Percentiles rank a stretch among this genome's conserved stretches.
Conservation (phyloP, 1,139 yeast genomes). For the Sugiyamaella sp. region DNA sequence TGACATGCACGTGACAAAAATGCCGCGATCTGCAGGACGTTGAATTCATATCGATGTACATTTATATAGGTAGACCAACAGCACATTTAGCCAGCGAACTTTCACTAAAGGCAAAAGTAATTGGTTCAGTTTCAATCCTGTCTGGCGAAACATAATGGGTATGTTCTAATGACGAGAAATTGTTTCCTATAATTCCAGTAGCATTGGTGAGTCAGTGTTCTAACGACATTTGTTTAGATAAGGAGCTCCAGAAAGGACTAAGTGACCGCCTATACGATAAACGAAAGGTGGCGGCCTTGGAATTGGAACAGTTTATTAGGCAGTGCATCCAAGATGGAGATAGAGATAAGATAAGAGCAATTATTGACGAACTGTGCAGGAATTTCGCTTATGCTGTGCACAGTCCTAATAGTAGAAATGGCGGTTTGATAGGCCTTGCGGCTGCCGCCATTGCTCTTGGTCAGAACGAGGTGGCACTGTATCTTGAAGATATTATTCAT, state of each 20-base stretch:
- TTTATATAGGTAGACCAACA: too few relatives aligned
- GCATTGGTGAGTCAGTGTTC: not conserved
- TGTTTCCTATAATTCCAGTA: not conserved
- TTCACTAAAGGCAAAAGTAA: too few relatives aligned
- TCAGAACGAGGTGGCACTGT: constrained; percentile 65
- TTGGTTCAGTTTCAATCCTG: not conserved
- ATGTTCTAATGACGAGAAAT: not conserved
- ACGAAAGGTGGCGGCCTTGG: constrained; percentile 91
- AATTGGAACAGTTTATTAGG: constrained; percentile 79
- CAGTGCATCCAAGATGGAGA: constrained; percentile 71
- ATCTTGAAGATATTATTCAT: constrained; percentile 82
- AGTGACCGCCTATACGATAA: constrained; percentile 92
- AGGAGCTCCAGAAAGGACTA: constrained; percentile 76
- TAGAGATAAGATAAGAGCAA: constrained; percentile 63
- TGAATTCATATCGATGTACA: too few relatives aligned
- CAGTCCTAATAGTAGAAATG: constrained; percentile 74
- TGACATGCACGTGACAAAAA: too few relatives aligned
- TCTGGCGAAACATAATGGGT: not conserved
- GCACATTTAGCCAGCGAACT: too few relatives aligned
- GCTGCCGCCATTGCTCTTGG: constrained; percentile 81
- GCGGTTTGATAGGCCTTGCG: constrained; percentile 76
- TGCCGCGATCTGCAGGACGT: too few relatives aligned
- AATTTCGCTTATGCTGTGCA: constrained; percentile 79
- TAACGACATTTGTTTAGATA: constrained; percentile 48
- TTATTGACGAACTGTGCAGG: constrained; percentile 66